These are phyloP conservation scores for Cynanchum wilfordii DNA, from an alignment of 257 asterid genomes.

Conservation along the genomic window DNA sequence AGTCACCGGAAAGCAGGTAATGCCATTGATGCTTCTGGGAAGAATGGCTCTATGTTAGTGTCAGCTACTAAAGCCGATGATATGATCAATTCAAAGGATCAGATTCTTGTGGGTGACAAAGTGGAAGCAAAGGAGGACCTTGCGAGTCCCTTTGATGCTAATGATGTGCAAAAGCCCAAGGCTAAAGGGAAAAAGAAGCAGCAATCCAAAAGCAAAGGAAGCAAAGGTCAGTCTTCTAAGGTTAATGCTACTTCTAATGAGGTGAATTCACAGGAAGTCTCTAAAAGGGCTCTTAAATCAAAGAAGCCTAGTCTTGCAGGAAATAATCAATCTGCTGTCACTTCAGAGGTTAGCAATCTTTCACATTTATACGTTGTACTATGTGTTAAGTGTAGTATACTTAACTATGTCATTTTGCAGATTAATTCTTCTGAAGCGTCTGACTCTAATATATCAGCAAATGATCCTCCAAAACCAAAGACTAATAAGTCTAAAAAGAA, in stretches of 20 bases:
- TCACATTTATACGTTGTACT: slow-evolving; percentile 16
- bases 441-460: slow-evolving; percentile 23
- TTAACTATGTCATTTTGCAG: slow-evolving; percentile 38
- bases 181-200: slow-evolving; percentile 38
- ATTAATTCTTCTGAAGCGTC: slow-evolving; percentile 34
- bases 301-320: slow-evolving; percentile 29
- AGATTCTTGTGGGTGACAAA: slow-evolving; percentile 21
- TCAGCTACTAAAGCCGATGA: slow-evolving; percentile 26
- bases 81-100: slow-evolving; percentile 27
- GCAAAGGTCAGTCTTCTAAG: slow-evolving; percentile 30
- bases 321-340: slow-evolving; percentile 29
- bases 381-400: slow-evolving; percentile 18
- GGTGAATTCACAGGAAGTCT: slow-evolving; percentile 26
- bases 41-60: slow-evolving; percentile 23
- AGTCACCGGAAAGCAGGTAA: slow-evolving; percentile 31
- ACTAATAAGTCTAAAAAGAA: slow-evolving; percentile 32
- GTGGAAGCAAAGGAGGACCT: slow-evolving; percentile 20
- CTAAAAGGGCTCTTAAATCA: slow-evolving; percentile 31
- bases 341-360: slow-evolving; percentile 43
- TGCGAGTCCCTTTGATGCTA: slow-evolving; percentile 18
- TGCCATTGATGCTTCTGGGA: slow-evolving; percentile 32
- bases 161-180: slow-evolving; percentile 23
- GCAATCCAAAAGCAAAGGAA: slow-evolving; percentile 44
- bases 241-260: slow-evolving; percentile 31
- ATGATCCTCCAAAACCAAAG: slow-evolving; percentile 30